phyloP scores from a whole-genome alignment of 1,139 yeast species.

The Wickerhamiella infanticola region DNA sequence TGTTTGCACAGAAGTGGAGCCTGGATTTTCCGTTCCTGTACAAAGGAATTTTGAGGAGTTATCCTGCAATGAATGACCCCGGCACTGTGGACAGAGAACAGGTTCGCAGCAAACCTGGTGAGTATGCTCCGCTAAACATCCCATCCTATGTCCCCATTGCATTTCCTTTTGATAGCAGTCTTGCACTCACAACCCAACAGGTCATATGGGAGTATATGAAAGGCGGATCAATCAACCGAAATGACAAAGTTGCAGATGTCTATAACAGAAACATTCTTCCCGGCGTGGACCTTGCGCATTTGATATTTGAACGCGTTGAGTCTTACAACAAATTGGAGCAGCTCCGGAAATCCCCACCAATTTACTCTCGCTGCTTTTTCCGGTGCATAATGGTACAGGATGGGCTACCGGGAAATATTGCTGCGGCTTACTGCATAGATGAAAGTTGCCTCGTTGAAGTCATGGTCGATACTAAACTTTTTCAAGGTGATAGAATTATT shows the following conservation, averaged over 20 bases:
- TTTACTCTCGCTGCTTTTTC: conserved; percentile 4
- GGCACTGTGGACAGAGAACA: conserved; percentile 4
- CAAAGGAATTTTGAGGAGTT: conserved; percentile 1
- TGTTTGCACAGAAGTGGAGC: neutral
- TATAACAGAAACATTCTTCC: conserved; percentile 7
- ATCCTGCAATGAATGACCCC: neutral
- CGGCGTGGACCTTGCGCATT: conserved; percentile 4
- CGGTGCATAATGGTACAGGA: too few species aligned
- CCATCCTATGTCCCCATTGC: conserved; percentile 11
- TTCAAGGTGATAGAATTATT: conserved; percentile 22
- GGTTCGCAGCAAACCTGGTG: conserved; percentile 3
- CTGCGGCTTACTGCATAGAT: conserved; percentile 10
- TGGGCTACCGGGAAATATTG: neutral
- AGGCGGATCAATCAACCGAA: neutral
- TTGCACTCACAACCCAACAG: conserved; percentile 10
- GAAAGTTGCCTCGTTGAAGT: conserved; percentile 12
- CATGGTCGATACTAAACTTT: conserved; percentile 4
- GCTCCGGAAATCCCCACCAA: conserved; percentile 4
- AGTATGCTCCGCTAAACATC: conserved; percentile 7
- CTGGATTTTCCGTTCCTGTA: conserved; percentile 5
- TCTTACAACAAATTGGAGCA: conserved; percentile 3
- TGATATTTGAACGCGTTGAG: conserved; percentile 5
- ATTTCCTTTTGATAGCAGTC: conserved; percentile 12
- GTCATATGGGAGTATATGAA: neutral
- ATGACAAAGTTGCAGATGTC: neutral